Evolutionary conservation across 2,329 filamentous ascomycete genomes (phyloP).

Genomic region (Talaromyces piceae): DNA sequence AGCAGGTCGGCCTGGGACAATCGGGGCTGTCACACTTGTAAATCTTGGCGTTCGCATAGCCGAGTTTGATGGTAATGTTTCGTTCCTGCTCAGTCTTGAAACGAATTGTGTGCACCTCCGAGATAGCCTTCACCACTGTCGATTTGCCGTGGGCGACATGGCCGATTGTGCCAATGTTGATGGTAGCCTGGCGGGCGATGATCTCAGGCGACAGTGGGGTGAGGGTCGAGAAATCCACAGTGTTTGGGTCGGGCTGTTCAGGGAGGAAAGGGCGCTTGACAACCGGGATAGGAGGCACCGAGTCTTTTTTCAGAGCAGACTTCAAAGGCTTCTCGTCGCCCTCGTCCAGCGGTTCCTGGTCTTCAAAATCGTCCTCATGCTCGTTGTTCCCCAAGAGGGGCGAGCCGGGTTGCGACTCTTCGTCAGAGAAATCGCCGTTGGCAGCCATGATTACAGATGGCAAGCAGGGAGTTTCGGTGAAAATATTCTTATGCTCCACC

Average conservation of each 20-base stretch:
- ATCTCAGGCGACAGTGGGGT: conserved; percentile 90
- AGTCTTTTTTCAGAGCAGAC: conserved; percentile 69
- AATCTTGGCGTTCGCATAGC: conserved; percentile 98
- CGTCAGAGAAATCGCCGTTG: conserved; percentile 49
- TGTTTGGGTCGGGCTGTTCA: conserved; percentile 85
- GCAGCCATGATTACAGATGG: conserved; percentile 39
- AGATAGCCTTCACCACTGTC: conserved; percentile 98
- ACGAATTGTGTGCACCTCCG: conserved; percentile 94
- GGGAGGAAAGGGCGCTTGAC: conserved; percentile 62
- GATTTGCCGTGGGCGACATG: conserved; percentile 99
- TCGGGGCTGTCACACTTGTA: conserved; percentile 93
- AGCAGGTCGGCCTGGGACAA: conserved; percentile 92
- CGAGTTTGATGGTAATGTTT: conserved; percentile 99
- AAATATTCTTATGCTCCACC: background rate
- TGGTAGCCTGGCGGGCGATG: conserved; percentile 94
- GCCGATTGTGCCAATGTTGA: conserved; percentile 97
- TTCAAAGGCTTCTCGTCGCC: conserved; percentile 64
- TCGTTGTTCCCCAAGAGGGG: conserved; percentile 49
- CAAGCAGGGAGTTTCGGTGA: background rate
- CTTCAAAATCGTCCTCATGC: conserved; percentile 66
- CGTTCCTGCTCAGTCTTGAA: conserved; percentile 99
- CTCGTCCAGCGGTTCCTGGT: conserved; percentile 60
- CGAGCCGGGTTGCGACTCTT: conserved; percentile 49
- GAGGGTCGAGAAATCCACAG: conserved; percentile 73
- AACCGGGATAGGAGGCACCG: conserved; percentile 42